A percentile compares a stretch with the other conserved stretches of the same genome.
These are phyloP conservation scores for Sapria himalayana DNA, from an alignment of 345 rosid genomes.

Conservation along the genomic window DNA sequence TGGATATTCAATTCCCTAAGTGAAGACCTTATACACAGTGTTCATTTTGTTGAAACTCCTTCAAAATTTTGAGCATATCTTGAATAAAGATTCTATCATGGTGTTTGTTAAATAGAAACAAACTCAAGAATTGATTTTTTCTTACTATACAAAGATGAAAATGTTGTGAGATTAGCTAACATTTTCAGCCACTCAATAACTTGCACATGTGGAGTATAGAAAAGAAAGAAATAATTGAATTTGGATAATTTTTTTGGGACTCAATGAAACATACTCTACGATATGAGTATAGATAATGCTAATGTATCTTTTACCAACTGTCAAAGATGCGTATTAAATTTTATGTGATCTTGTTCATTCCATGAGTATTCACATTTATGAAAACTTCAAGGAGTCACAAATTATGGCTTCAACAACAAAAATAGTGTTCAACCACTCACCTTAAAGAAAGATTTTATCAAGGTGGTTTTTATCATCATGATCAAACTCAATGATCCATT, in stretches of 20 bases:
- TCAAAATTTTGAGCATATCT: not conserved
- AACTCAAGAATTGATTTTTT: not conserved
- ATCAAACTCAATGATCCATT: too few species aligned
- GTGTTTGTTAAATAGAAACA: not conserved
- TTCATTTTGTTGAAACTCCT: not conserved
- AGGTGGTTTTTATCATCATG: too few species aligned
- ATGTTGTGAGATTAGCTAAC: not conserved
- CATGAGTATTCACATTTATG: too few species aligned
- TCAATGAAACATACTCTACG: not conserved
- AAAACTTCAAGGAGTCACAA: too few species aligned
- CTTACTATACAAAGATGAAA: constrained; percentile 1
- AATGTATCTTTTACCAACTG: too few species aligned
- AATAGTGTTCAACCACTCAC: too few species aligned
- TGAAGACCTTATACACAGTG: not conserved
- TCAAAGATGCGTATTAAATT: too few species aligned
- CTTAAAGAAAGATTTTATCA: not conserved
- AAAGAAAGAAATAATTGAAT: not conserved
- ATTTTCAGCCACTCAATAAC: not conserved
- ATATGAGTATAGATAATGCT: not conserved
- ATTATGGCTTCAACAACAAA: too few species aligned
- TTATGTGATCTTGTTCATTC: too few species aligned
- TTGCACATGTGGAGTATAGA: not conserved
- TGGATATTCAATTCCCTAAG: not conserved
- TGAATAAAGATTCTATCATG: not conserved
- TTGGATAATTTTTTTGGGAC: not conserved